Evolutionary conservation across 306 rosid genomes (phyloP).

Genomic region (Cyamopsis tetragonoloba): DNA sequence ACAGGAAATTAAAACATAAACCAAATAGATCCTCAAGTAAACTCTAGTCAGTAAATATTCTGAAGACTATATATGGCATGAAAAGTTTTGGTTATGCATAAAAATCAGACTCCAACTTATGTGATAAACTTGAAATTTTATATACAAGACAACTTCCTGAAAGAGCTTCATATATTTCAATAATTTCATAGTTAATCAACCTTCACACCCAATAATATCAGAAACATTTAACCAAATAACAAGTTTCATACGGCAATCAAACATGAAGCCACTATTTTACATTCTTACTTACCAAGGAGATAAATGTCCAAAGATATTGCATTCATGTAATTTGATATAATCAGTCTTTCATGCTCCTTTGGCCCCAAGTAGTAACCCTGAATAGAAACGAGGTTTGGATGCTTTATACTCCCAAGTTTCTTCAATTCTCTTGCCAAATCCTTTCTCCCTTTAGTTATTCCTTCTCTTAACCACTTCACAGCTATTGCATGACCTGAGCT

Average conservation of each 20-base stretch:
- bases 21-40: too few relatives aligned
- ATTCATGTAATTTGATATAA: constrained; percentile 60
- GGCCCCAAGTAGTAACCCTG: constrained; percentile 76
- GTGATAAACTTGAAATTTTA: background rate
- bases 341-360: constrained; percentile 63
- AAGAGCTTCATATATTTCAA: background rate
- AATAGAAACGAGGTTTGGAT: constrained; percentile 63
- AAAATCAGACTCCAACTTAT: background rate
- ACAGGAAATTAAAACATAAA: too few relatives aligned
- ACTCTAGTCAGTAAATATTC: background rate
- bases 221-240: background rate
- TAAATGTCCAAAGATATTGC: constrained; percentile 61
- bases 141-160: background rate
- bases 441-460: constrained; percentile 73
- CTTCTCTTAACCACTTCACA: constrained; percentile 73
- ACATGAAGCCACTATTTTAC: constrained; percentile 4
- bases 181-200: background rate
- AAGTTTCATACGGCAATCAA: background rate
- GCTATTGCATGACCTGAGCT: constrained; percentile 61
- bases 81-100: background rate
- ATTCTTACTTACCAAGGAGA: constrained; percentile 78
- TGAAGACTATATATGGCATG: background rate
- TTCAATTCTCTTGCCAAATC: constrained; percentile 70
- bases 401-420: constrained; percentile 78
- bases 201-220: background rate